A percentile compares a stretch with the other conserved stretches of the same genome.
Conservation (phyloP, 257 asterid genomes). For the Scutellaria baicalensis region DNA sequence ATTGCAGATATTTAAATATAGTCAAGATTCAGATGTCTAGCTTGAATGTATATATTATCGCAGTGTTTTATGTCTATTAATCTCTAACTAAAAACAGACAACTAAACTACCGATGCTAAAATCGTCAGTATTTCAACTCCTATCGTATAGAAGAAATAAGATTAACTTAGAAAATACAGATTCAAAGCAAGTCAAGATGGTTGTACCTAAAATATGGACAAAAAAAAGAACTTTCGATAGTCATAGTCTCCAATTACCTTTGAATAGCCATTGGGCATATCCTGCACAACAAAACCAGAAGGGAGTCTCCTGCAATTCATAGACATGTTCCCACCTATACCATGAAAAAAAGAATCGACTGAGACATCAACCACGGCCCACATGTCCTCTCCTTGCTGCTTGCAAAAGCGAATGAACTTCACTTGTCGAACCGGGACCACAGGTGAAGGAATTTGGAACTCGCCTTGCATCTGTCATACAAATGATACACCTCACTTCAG, state of each 20-base stretch:
- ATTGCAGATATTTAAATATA: background rate
- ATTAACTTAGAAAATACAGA: background rate
- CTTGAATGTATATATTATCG: conserved; percentile 8
- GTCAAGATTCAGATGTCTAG: background rate
- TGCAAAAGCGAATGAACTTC: conserved; percentile 77
- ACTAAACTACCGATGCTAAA: background rate
- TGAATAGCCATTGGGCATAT: conserved; percentile 60
- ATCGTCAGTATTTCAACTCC: background rate
- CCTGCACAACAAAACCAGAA: conserved; percentile 78
- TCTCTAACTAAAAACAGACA: conserved; percentile 14
- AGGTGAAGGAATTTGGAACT: conserved; percentile 77
- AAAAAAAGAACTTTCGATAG: background rate
- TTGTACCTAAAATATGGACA: background rate
- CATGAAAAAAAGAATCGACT: conserved; percentile 40
- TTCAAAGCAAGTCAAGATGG: background rate
- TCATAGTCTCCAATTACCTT: conserved; percentile 36
- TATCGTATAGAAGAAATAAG: background rate
- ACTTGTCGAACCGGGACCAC: conserved; percentile 52
- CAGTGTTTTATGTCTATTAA: conserved; percentile 10
- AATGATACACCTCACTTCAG: background rate
- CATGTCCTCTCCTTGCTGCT: conserved; percentile 60
- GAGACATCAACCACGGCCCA: conserved; percentile 94
- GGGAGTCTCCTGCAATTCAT: conserved; percentile 71
- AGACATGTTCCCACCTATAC: conserved; percentile 18
- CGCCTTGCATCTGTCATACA: conserved; percentile 61